Base-by-base conservation (phyloP, 2,329 filamentous ascomycete species). In the Monosporascus sp. region DNA sequence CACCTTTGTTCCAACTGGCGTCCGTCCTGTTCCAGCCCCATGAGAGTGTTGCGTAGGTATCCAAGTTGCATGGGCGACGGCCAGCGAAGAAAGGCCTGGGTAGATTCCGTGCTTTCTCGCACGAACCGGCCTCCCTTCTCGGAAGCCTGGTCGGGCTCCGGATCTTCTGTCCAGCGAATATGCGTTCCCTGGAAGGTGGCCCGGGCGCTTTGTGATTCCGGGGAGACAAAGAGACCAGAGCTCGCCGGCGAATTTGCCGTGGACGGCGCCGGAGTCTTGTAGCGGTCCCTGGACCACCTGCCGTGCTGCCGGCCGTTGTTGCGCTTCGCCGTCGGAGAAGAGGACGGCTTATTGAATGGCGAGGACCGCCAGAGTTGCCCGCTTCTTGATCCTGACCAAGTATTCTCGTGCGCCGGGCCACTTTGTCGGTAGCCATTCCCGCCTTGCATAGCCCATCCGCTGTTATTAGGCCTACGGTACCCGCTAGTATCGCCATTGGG, bases 241-340 rank as follows among this genome's bases (percentile, higher is more conserved):
- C 43, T 46, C 17, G 24, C 43, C 22, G 43, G 43, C n/a, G 43
- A 46, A 15, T 14, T 25, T 15, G 43, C 7, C 43, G 22, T 24
- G 11, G 11, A 14, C 8, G 24, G 3, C 43, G 43, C 11, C 43
- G 43, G 18, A 9, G 43, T 24, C 24, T 15, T 46, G 22, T 25
- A 46, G 7, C 20, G 11, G 20, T n/a, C 1, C 17, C 22, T 17
- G 20, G 3, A 2, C n/a, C 2, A 7, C 43, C 20, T 24, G 5
- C 1, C 3, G 11, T 9, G 3, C 8, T 11, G 27, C 2, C 14
- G 6, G 5, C 7, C 1, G 7, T 3, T 25, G 3, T 1, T 24
- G 41, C 41, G n/a, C n/a, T 44, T 20, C 20, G 5, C 17, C 18
- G 15, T 5, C 7, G 38, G 17, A 7, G 17, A n/a, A 20, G 18